These are phyloP conservation scores for Penicillium taxi DNA, from an alignment of 495 filamentous ascomycete genomes.

Conservation along the genomic window DNA sequence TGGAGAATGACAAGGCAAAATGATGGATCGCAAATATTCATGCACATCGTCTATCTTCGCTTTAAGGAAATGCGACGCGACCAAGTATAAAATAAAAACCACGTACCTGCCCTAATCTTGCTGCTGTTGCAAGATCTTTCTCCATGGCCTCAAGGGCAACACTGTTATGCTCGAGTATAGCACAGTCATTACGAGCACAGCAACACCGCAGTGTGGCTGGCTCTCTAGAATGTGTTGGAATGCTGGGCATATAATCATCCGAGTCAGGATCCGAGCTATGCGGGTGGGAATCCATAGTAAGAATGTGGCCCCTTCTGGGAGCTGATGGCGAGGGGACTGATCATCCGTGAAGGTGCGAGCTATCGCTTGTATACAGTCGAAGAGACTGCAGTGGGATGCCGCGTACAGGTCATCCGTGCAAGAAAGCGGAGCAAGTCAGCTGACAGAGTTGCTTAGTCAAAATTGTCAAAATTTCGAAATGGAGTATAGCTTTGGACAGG, in stretches of 20 bases:
- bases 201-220: constrained; percentile 54
- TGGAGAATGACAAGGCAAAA: constrained; percentile 15
- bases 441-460: no score
- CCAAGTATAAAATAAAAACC: constrained; percentile 1
- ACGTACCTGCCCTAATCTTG: constrained; percentile 79
- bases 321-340: constrained; percentile 6
- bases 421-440: constrained; percentile 7
- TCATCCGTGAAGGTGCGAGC: constrained; percentile 11
- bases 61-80: constrained; percentile 2
- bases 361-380: constrained; percentile 1
- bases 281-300: constrained; percentile 27
- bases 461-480: no score
- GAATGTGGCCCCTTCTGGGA: constrained; percentile 21
- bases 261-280: constrained; percentile 23
- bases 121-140: constrained; percentile 76
- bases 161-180: constrained; percentile 70
- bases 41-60: constrained; percentile 8
- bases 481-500: not conserved
- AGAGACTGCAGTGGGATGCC: not conserved
- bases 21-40: constrained; percentile 22
- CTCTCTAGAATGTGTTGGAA: constrained; percentile 31
- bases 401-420: not conserved
- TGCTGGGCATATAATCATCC: constrained; percentile 24
- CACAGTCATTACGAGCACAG: constrained; percentile 74
- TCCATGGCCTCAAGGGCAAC: constrained; percentile 73